A percentile compares a stretch with the other conserved stretches of the same genome.
Conservation (phyloP, 805 yeast species). For the Tetrapisispora namnaoensis region DNA sequence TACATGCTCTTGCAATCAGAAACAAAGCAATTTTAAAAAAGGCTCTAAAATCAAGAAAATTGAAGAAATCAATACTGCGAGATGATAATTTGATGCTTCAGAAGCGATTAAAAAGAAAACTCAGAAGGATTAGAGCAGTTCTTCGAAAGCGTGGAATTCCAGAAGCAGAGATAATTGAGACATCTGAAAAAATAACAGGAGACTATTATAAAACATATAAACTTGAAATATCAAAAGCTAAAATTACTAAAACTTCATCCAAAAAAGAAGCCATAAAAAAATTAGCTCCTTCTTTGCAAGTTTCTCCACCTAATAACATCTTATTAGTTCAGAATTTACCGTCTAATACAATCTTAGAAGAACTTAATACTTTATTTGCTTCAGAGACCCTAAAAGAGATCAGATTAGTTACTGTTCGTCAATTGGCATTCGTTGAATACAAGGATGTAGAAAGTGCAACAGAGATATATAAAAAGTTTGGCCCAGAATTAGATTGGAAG, state of each 20-base stretch:
- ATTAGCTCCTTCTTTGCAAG: slow-evolving; percentile 9
- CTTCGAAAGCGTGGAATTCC: slow-evolving; percentile 14
- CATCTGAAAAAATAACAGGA: slow-evolving; percentile 3
- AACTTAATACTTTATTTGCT: slow-evolving; percentile 39
- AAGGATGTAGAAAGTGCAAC: slow-evolving; percentile 44
- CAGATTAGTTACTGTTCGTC: slow-evolving; percentile 55
- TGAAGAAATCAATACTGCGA: not conserved
- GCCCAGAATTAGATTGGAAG: slow-evolving; percentile 8
- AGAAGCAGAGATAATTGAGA: slow-evolving; percentile 9
- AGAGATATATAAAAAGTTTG: slow-evolving; percentile 9
- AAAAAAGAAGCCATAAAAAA: slow-evolving; percentile 5
- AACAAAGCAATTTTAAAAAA: slow-evolving; percentile 5
- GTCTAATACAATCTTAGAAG: slow-evolving; percentile 30
- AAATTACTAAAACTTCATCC: slow-evolving; percentile 1
- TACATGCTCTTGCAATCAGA: slow-evolving; percentile 9
- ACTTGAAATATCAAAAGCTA: not conserved
- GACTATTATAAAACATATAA: not conserved
- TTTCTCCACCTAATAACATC: slow-evolving; percentile 57
- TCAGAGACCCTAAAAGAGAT: slow-evolving; percentile 54
- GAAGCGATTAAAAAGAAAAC: slow-evolving; percentile 10
- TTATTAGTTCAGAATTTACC: slow-evolving; percentile 62
- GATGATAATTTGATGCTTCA: slow-evolving; percentile 2
- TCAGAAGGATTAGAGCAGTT: slow-evolving; percentile 19
- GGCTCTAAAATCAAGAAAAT: slow-evolving; percentile 7
- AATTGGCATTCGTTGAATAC: slow-evolving; percentile 77